Conservation (phyloP, 2,329 filamentous ascomycete species). For the Stachybotrys echinatus region DNA sequence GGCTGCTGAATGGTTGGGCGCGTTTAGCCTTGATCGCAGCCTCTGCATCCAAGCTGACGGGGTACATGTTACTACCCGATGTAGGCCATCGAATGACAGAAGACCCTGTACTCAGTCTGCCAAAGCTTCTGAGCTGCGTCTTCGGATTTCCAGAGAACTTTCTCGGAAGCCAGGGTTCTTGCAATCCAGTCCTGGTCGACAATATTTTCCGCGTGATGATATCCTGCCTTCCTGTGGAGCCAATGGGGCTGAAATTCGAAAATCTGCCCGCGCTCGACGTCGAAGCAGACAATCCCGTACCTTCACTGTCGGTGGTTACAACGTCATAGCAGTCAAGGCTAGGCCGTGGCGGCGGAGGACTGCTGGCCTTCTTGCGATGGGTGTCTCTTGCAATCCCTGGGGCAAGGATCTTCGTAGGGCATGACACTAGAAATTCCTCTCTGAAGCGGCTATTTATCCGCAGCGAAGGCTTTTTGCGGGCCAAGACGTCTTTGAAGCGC, state of each 20-base stretch:
- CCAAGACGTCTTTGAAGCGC: conserved; percentile 30
- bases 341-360: neutral
- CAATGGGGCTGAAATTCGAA: too few species aligned
- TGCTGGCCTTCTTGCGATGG: neutral
- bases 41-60: neutral
- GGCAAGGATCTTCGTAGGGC: neutral
- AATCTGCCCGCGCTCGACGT: too few species aligned
- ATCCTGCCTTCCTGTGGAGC: too few species aligned
- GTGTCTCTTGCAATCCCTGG: neutral
- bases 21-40: neutral
- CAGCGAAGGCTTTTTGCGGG: conserved; percentile 20
- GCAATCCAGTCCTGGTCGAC: too few species aligned
- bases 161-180: too few species aligned
- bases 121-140: too few species aligned
- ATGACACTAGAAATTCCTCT: conserved; percentile 26
- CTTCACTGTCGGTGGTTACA: too few species aligned
- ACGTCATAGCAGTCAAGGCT: too few species aligned
- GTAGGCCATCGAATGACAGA: neutral
- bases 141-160: too few species aligned
- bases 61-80: neutral
- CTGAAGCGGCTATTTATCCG: conserved; percentile 32
- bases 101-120: too few species aligned
- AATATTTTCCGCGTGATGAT: too few species aligned
- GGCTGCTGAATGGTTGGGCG: neutral
- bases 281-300: too few species aligned